Evolutionary conservation across 805 yeast species (phyloP).

Genomic region (Candida ulmi): DNA sequence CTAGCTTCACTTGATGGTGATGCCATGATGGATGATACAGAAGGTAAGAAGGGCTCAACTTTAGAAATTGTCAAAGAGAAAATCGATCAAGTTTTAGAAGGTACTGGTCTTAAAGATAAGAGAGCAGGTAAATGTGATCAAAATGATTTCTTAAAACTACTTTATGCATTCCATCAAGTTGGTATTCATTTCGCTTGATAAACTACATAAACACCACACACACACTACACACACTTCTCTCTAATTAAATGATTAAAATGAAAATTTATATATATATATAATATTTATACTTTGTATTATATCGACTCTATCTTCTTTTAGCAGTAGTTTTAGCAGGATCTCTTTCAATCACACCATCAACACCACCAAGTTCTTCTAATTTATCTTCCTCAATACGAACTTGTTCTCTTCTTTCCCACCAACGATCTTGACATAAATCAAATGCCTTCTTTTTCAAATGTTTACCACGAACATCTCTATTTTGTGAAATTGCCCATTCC

Average conservation of each 20-base stretch:
- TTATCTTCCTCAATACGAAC: slow-evolving; percentile 84
- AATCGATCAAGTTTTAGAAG: slow-evolving; percentile 66
- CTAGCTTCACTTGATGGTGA: slow-evolving; percentile 46
- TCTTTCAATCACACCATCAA: slow-evolving; percentile 78
- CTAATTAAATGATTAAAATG: too few species aligned
- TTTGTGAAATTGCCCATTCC: slow-evolving; percentile 89
- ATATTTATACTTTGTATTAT: too few species aligned
- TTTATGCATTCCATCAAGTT: slow-evolving; percentile 93
- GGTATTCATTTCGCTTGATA: slow-evolving; percentile 88
- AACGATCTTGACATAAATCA: slow-evolving; percentile 87
- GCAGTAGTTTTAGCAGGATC: slow-evolving; percentile 48
- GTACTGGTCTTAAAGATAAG: slow-evolving; percentile 76
- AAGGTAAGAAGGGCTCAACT: slow-evolving; percentile 34
- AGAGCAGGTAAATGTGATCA: slow-evolving; percentile 95
- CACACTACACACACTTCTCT: too few species aligned
- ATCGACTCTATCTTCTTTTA: slow-evolving; percentile 49
- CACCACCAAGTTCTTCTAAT: slow-evolving; percentile 86
- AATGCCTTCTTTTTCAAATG: slow-evolving; percentile 84
- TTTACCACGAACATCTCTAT: slow-evolving; percentile 83
- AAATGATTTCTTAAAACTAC: slow-evolving; percentile 79
- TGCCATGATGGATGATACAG: slow-evolving; percentile 33
- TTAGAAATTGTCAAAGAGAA: slow-evolving; percentile 53
- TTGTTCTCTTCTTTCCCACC: slow-evolving; percentile 98
- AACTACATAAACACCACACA: too few species aligned
- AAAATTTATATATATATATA: not conserved